Conservation (phyloP, 495 filamentous ascomycete genomes). For the Amorphotheca resinae region DNA sequence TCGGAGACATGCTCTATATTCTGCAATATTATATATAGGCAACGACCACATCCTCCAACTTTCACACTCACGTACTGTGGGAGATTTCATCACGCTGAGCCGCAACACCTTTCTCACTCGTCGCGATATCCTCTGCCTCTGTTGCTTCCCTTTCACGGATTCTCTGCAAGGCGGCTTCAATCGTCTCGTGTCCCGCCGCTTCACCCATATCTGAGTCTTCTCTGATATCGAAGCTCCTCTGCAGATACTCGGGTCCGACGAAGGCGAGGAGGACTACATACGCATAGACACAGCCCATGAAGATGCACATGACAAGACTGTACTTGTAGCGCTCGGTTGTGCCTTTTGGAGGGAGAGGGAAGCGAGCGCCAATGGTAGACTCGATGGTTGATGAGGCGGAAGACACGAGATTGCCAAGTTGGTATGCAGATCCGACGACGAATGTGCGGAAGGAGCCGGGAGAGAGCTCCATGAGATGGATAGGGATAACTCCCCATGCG, state of each 20-base stretch:
- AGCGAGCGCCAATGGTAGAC: slow-evolving; percentile 26
- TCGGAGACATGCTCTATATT: no score
- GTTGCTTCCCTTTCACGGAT: slow-evolving; percentile 2
- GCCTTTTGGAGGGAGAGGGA: slow-evolving; percentile 18
- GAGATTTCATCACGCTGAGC: no score
- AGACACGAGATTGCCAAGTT: slow-evolving; percentile 66
- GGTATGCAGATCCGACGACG: slow-evolving; percentile 60
- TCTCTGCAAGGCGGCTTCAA: slow-evolving; percentile 19
- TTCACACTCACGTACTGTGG: no score
- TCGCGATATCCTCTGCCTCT: not conserved
- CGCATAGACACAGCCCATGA: slow-evolving; percentile 54
- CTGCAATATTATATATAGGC: no score
- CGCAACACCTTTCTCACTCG: not conserved
- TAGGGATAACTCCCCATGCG: slow-evolving; percentile 54
- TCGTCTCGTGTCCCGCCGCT: slow-evolving; percentile 28
- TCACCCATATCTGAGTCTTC: slow-evolving; percentile 49
- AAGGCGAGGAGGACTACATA: slow-evolving; percentile 49
- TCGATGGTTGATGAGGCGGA: slow-evolving; percentile 47
- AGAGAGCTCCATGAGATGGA: slow-evolving; percentile 68
- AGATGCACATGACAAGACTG: slow-evolving; percentile 59
- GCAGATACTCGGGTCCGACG: slow-evolving; percentile 51
- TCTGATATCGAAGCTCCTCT: slow-evolving; percentile 38
- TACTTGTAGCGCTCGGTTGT: slow-evolving; percentile 39
- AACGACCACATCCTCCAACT: no score
- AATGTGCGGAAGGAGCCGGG: slow-evolving; percentile 59